Base-by-base conservation (phyloP, 192 early-diverging fungal species). In the Jimgerdemannia lactiflua region DNA sequence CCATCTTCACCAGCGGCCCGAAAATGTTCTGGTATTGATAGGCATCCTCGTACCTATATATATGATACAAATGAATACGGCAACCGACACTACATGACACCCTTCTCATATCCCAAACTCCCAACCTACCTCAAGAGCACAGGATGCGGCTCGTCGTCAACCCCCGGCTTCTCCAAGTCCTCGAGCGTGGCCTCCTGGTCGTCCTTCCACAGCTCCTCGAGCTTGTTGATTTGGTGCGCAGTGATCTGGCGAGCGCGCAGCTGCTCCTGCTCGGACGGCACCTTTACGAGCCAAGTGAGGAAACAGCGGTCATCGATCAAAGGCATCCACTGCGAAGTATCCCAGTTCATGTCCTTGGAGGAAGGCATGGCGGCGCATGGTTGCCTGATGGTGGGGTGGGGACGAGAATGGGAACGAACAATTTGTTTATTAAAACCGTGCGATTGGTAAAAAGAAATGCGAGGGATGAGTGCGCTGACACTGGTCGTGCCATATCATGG, bases 21-120 rank as follows among this genome's bases (percentile, higher is more conserved):
- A 99, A 96, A 39, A 95, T 96, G 78, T 92, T 96, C 78, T 96
- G 96, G 82, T 99, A 99, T 80, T 97, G 95, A 82, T 97, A 97
- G 2, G 96, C 97, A 83, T 99, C 97, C 67, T 99, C 96, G 68
- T 97, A 97, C 81, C 92, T 93, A 79, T 9, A 42, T 17, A n/a
- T 8, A 29, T 29, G 29, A 4, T 40, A 43, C 11, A 17, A 70
- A 77, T 18, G 29, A 4, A 29, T 29, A 29, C 29, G 29, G 29
- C 29, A 29, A 29, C 29, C 29, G 29, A 29, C 29, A 29, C 29
- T 1, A 43, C 20, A 19, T 14, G 68, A 20, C 39, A 72, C 17
- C 18, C n/a, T 18, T n/a, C 41, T 65, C 63, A 49, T 39, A 19
- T 10, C 54, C 1, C 43, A 9, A 70, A 40, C 43, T 29, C 42